These are phyloP conservation scores for Lachnellula arida DNA, from an alignment of 2,329 filamentous ascomycete species.

Conservation along the genomic window DNA sequence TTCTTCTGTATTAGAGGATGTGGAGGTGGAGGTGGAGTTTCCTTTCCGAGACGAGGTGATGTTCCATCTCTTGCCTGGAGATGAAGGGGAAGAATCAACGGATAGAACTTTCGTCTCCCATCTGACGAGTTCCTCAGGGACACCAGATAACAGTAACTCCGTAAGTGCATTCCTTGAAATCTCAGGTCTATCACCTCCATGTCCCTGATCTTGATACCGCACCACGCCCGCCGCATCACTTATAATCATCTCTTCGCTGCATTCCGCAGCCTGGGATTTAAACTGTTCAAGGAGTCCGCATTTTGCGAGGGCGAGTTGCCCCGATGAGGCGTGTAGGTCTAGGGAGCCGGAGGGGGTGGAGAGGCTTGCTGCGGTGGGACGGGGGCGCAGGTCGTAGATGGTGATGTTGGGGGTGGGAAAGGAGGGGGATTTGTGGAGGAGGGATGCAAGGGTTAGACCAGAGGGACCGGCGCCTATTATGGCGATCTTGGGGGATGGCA, in stretches of 20 bases:
- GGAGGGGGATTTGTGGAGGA: constrained; percentile 38
- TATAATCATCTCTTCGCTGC: constrained; percentile 37
- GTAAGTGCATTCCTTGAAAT: constrained; percentile 25
- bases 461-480: constrained; percentile 43
- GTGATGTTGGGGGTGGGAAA: constrained; percentile 9
- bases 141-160: constrained; percentile 19
- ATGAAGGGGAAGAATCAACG: background rate
- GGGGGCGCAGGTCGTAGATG: constrained; percentile 34
- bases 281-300: constrained; percentile 43
- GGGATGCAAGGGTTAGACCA: constrained; percentile 43
- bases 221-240: constrained; percentile 30
- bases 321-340: constrained; percentile 44
- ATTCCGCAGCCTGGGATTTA: constrained; percentile 37
- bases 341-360: constrained; percentile 38
- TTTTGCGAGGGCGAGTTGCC: constrained; percentile 41
- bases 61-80: background rate
- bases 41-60: background rate
- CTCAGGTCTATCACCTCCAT: constrained; percentile 19
- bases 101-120: constrained; percentile 19
- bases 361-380: constrained; percentile 27
- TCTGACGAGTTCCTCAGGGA: constrained; percentile 16
- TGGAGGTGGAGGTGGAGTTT: background rate
- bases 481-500: constrained; percentile 32
- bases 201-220: constrained; percentile 21
- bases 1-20: no score